These are phyloP conservation scores for Thalassiosira exigua DNA, from an alignment of 352 stramenopile genomes.

Conservation along the genomic window DNA sequence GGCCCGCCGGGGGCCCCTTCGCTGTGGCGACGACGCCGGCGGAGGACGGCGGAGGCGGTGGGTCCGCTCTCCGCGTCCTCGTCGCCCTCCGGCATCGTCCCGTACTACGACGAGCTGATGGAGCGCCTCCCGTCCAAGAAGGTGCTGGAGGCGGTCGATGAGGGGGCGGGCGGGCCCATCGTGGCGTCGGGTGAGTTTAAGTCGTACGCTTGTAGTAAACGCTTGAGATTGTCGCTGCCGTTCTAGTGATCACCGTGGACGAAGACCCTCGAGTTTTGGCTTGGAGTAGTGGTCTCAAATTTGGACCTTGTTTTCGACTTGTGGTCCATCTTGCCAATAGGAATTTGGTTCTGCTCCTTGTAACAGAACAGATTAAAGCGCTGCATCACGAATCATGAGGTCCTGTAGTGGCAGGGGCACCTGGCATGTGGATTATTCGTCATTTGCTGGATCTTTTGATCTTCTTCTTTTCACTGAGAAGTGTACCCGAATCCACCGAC, in stretches of 20 bases:
- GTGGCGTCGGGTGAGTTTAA: conserved; percentile 54
- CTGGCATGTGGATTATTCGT: too few relatives aligned
- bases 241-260: too few relatives aligned
- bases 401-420: too few relatives aligned
- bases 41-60: background rate
- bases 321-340: conserved; percentile 20
- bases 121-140: conserved; percentile 63
- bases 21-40: background rate
- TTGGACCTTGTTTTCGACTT: too few relatives aligned
- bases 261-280: too few relatives aligned
- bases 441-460: conserved; percentile 7
- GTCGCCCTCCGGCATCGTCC: conserved; percentile 22
- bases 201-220: too few relatives aligned
- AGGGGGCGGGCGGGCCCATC: conserved; percentile 46
- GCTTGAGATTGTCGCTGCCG: too few relatives aligned
- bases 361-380: too few relatives aligned
- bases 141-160: conserved; percentile 71
- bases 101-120: conserved; percentile 68
- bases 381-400: too few relatives aligned
- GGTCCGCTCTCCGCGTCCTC: background rate
- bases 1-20: background rate
- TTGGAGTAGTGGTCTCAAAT: too few relatives aligned
- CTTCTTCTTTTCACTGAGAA: conserved; percentile 12
- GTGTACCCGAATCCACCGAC: too few relatives aligned
- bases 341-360: background rate